These are phyloP conservation scores for Penicillium pulvis DNA, from an alignment of 495 filamentous ascomycete species.

Conservation along the genomic window DNA sequence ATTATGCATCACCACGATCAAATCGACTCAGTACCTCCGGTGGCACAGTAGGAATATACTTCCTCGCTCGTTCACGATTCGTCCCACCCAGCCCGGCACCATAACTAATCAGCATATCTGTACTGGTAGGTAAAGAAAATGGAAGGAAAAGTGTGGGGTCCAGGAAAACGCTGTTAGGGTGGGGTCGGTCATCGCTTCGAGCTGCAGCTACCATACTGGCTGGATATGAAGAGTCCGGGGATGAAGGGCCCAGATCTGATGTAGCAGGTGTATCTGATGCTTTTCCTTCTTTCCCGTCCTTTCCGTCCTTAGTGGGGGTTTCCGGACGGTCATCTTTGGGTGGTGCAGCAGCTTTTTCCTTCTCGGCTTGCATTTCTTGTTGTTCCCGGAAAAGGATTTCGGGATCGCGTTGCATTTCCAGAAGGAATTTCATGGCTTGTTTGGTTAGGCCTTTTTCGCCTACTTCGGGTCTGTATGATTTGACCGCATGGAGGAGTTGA, in stretches of 20 bases:
- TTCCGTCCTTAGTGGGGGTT: slow-evolving; percentile 48
- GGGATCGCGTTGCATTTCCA: slow-evolving; percentile 73
- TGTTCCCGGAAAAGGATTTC: slow-evolving; percentile 41
- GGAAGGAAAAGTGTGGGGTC: slow-evolving; percentile 92
- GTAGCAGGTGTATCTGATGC: slow-evolving; percentile 22
- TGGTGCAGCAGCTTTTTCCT: slow-evolving; percentile 27
- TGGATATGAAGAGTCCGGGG: slow-evolving; percentile 32
- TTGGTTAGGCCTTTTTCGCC: slow-evolving; percentile 90
- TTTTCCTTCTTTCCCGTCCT: slow-evolving; percentile 11
- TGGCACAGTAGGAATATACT: slow-evolving; percentile 95
- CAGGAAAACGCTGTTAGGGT: slow-evolving; percentile 63
- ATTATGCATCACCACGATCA: slow-evolving; percentile 54
- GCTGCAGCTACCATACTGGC: slow-evolving; percentile 17
- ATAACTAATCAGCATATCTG: slow-evolving; percentile 94
- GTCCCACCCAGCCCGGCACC: slow-evolving; percentile 92
- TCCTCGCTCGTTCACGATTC: slow-evolving; percentile 87
- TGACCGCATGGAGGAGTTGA: slow-evolving; percentile 90
- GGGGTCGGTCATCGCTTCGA: slow-evolving; percentile 37
- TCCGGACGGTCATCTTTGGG: slow-evolving; percentile 41
- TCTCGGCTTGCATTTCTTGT: slow-evolving; percentile 35
- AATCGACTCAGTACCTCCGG: slow-evolving; percentile 90
- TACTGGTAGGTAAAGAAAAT: slow-evolving; percentile 91
- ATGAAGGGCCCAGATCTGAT: slow-evolving; percentile 24
- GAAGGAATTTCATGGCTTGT: slow-evolving; percentile 81
- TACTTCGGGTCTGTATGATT: slow-evolving; percentile 91